Evolutionary conservation across 257 asterid species (phyloP).

Genomic region (Misopates orontium): DNA sequence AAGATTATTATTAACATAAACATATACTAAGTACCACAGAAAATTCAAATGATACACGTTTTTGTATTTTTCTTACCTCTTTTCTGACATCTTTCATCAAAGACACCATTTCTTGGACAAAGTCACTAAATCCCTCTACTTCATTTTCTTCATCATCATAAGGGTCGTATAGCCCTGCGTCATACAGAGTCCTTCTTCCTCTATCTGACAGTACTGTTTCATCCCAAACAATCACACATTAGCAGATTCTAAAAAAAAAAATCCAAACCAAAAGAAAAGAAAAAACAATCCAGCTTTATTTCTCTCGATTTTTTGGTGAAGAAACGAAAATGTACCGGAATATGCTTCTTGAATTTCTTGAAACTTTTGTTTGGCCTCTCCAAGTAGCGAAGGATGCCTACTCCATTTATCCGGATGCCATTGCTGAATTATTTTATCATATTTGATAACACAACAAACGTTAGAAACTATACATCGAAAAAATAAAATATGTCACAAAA

Average conservation of each 20-base stretch:
- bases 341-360: constrained; percentile 92
- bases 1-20: too few species aligned
- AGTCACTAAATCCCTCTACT: constrained; percentile 71
- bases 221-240: neutral
- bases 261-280: neutral
- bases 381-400: constrained; percentile 51
- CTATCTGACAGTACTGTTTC: constrained; percentile 70
- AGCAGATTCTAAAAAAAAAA: neutral
- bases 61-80: constrained; percentile 50
- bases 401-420: constrained; percentile 96
- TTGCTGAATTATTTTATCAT: constrained; percentile 63
- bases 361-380: constrained; percentile 68
- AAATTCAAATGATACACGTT: neutral
- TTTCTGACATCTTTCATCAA: constrained; percentile 55
- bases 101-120: constrained; percentile 75
- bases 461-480: neutral
- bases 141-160: constrained; percentile 68
- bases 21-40: too few species aligned
- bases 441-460: constrained; percentile 7
- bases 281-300: too few species aligned
- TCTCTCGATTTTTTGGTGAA: neutral
- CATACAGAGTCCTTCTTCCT: constrained; percentile 65
- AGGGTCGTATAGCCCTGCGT: constrained; percentile 64
- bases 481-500: too few species aligned
- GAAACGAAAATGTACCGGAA: constrained; percentile 54